Evolutionary conservation across 1,139 yeast genomes (phyloP), one percentile per base, ranked within the genome.

Genomic region (Candida sojae): DNA sequence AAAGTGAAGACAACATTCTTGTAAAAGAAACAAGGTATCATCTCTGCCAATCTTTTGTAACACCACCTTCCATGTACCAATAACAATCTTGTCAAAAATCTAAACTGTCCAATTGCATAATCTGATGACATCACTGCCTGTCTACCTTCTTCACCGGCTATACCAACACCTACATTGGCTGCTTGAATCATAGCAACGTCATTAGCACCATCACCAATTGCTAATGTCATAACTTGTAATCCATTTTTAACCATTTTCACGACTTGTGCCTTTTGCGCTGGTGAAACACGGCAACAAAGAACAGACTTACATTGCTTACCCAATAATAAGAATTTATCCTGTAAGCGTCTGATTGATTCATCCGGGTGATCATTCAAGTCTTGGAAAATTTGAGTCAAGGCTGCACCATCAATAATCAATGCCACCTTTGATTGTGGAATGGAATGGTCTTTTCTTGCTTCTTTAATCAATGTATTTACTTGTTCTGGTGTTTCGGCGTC

Each of bases 121-220:
- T 82, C 87, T 1, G 86, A 78, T 2, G 85, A 79, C 86, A 82
- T 82, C 8, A 79, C 86, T 1, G 86, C 86, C 60, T 82, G 86
- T 56, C 86, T 66, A 54, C 87, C 87, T 65, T 82, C 87, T 64
- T 82, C 86, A 52, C 87, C 87, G 4, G 86, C 87, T 56, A 82
- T 82, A 56, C 87, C 87, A 42, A 82, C 80, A 48, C 87, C 87
- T 42, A 82, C 80, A 61, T 82, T 78, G 4, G 87, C 84, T 8
- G 85, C 79, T 62, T 82, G 87, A 54, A 82, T 82, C 87, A 82
- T 82, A 7, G 87, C 84, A 43, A 82, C 87, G 63, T 82, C 87
- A 59, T 82, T 82, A 23, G 87, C 85, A 52, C 87, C 87, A 64
- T 82, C 87, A 36, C 87, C 87, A 57, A 82, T 79, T 0, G 86